Base-by-base conservation (phyloP, 768 basidiomycete genomes). In the Hericium rajendrae region DNA sequence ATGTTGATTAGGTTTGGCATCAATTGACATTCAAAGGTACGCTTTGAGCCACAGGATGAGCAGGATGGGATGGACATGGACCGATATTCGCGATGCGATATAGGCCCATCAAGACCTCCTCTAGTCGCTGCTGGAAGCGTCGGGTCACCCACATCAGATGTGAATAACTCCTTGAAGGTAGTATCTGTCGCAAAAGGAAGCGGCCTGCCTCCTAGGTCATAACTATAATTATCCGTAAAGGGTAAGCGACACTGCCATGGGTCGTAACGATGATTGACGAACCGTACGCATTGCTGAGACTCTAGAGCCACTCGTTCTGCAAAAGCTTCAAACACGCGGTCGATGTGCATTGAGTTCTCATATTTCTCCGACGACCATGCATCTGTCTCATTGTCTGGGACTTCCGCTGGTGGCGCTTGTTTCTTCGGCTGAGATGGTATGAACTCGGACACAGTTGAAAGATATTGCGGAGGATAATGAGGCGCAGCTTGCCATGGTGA, bases 1-100 rank as follows among this genome's bases (percentile, higher is more conserved):
- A 91, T 72, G 53, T 89, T 89, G 68, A 97, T 93, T 54, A 97
- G 73, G 67, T 93, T 91, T 2, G 95, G 95, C 84, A 94, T 95
- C 54, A 97, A 76, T 69, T 98, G 95, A 64, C 88, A 88, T 69
- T 98, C 95, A 68, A 97, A 98, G 20, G 86, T 79, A 15, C 92
- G 80, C 48, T 72, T 73, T 2, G 80, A 76, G 39, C 75, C 72
- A 72, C 95, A 98, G 13, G 71, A 65, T 2, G 83, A 75, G 67
- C 95, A 98, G 0, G 70, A 59, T 0, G 86, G 82, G 32, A 93
- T 72, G 8, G 75, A 69, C 0, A 74, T 64, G 4, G 82, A 71
- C 48, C 76, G 70, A 70, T 85, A 97, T 0, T 72, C 71, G 46
- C 82, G 76, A 62, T 78, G 80, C 40, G 67, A 57, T 20, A 74